Evolutionary conservation across 1,284 basidiomycete genomes (phyloP).

Genomic region (Naganishia sp.): DNA sequence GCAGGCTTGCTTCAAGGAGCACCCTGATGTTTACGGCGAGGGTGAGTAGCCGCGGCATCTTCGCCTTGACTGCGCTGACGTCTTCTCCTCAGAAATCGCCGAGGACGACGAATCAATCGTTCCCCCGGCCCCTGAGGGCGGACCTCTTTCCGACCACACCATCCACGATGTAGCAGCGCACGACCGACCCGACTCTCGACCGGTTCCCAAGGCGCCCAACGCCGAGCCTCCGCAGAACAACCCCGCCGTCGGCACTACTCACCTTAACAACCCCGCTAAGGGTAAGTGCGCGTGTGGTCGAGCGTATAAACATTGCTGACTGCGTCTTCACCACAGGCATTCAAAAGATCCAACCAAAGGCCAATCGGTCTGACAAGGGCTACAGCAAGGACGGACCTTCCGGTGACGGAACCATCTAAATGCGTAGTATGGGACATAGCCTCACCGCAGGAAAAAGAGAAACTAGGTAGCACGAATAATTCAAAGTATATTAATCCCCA

Average conservation of each 20-base stretch:
- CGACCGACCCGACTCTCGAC: conserved; percentile 16
- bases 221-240: conserved; percentile 34
- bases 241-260: conserved; percentile 32
- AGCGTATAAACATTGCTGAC: too few relatives aligned
- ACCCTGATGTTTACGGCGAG: conserved; percentile 93
- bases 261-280: conserved; percentile 37
- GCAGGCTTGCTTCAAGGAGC: conserved; percentile 96
- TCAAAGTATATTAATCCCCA: too few relatives aligned
- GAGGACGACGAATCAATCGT: conserved; percentile 41
- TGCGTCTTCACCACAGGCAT: not conserved
- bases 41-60: conserved; percentile 59
- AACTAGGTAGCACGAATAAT: too few relatives aligned
- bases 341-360: conserved; percentile 31
- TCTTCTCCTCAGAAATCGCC: conserved; percentile 42
- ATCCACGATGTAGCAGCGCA: conserved; percentile 10
- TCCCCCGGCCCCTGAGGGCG: conserved; percentile 12
- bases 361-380: conserved; percentile 25
- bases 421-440: too few relatives aligned
- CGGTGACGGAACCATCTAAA: conserved; percentile 28
- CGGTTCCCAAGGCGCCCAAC: conserved; percentile 33
- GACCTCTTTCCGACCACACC: conserved; percentile 11
- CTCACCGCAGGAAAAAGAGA: too few relatives aligned
- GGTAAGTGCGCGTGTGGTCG: conserved; percentile 31
- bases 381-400: conserved; percentile 24
- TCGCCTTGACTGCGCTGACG: not conserved